Evolutionary conservation across 2,329 filamentous ascomycete genomes (phyloP), one percentile per base, ranked within the genome.

Genomic region (Didymellaceae sp.): DNA sequence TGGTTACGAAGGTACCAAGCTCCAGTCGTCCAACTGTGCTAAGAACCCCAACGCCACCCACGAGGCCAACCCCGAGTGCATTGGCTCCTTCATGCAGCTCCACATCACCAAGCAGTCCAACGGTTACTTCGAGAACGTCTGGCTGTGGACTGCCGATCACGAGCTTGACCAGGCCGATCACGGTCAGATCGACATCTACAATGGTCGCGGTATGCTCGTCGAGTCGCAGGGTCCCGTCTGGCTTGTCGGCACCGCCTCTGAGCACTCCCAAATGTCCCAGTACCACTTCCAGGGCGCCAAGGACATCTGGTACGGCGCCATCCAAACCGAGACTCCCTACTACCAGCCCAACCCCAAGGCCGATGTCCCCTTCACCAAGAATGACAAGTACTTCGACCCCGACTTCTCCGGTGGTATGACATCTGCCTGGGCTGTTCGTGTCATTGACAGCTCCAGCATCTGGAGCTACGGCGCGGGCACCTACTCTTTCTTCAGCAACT

Each of bases 121-220:
- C 28, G 84, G 85, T 35, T 96, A 96, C 76, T 78, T 96, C 34
- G 92, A 97, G 78, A 96, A 96, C 77, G 86, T 81, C 37, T 96
- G 90, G 90, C 87, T 90, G 73, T 96, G 91, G 91, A 88, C 91
- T 37, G 86, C 91, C 2, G 91, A 96, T 71, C 91, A 96, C 78
- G 89, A 94, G 73, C 88, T 96, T 25, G 91, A 96, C 73, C 81
- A 84, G 14, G 58, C 75, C 7, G 88, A 89, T 68, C 83, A 90
- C 75, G 82, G 73, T 52, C 89, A 94, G 73, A 88, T 94, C 72
- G 87, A 87, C 69, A 85, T 96, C 66, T 96, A 88, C 83, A 95
- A 90, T 71, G 91, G 91, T 38, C 89, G 91, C 55, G 92, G 91
- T 63, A 83, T 96, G 59, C 81, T 87, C 26, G 84, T 96, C 62